Base-by-base conservation (phyloP, 306 rosid species). In the Begonia peltatifolia region DNA sequence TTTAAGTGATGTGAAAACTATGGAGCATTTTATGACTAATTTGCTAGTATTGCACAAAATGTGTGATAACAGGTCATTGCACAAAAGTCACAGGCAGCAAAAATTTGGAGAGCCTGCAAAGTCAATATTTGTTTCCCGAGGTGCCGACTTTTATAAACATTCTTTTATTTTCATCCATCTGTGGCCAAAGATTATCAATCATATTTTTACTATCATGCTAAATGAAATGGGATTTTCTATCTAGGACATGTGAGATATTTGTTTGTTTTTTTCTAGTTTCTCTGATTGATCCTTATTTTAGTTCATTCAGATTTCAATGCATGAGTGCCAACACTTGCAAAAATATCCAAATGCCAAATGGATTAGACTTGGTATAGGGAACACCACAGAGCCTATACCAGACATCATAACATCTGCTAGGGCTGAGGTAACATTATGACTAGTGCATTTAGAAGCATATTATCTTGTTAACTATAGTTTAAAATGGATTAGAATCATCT, bases 361-460 rank as follows among this genome's bases (percentile, higher is more conserved):
- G 54, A 71, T 77, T 20, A 71, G 63, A 59, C 88, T 81, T 59
- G 93, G 93, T 18, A 62, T 83, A 22, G 87, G 87, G 9, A 77
- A 83, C 42, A 83, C 93, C 9, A 70, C 93, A 25, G 54, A 83
- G 58, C 82, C 93, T 52, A 77, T 83, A 60, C 87, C 93, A 6
- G 67, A 65, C 13, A 56, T 65, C 59, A 63, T 83, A 55, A 65
- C 94, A 14, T 69, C 73, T 9, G 71, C 82, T 20, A 84, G 80
- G 94, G 76, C 76, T 53, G 64, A 84, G 79, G 93, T 83, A 79
- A 12, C 53, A 30, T 30, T 30, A 30, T 30, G 36, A 30, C 36
- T 30, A 30, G 36, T 30, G 2, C 36, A 30, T 30, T 4, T 30
- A 30, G 6, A 30, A 30, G 7, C 36, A 30, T 30, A 4, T 30